Base-by-base conservation (phyloP, 2,329 filamentous ascomycete genomes). In the Cryphonectria japonica region DNA sequence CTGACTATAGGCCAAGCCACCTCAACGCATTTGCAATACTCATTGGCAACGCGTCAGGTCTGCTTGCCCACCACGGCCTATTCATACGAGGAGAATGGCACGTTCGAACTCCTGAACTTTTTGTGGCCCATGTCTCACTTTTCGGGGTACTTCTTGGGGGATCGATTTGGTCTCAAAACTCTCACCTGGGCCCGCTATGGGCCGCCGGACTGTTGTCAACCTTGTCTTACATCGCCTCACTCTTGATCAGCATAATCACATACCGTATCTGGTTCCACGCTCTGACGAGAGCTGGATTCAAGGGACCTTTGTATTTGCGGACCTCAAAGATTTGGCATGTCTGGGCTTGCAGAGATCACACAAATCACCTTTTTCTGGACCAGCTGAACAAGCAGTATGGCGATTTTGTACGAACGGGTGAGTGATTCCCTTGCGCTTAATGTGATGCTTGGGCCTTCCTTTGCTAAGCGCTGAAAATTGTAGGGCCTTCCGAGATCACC, bases 251-350 rank as follows among this genome's bases (percentile, higher is more conserved):
- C 54, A 34, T 59, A 59, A 26, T 32, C 54, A 34, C 29, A 29
- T 59, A 59, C 26, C 54, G 54, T 19, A 32, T 59, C 26, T 59
- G 54, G 26, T 59, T 59, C 54, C 54, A 59, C 29, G 29, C 54
- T 34, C 29, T 59, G 14, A 19, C 54, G 14, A 59, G 32, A 34
- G 54, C 29, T 32, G 54, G 54, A 8, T 59, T 59, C 54, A 19
- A 32, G 3, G 54, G 54, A 32, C 54, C 54, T 59, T 19, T 16
- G 6, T 32, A 57, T 26, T 29, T 59, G 14, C 54, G 54, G 34
- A 59, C 26, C 1, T 59, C 54, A 59, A 83, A 83, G 66, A 74
- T 82, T 3, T 82, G 82, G 76, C 78, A 79, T 46, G 71, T 81
- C 4, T 78, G 73, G 74, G 70, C 64, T 59, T 72, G 22, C 72